Conservation (phyloP, 192 early-diverging fungal genomes). For the Coemansia pectinata region DNA sequence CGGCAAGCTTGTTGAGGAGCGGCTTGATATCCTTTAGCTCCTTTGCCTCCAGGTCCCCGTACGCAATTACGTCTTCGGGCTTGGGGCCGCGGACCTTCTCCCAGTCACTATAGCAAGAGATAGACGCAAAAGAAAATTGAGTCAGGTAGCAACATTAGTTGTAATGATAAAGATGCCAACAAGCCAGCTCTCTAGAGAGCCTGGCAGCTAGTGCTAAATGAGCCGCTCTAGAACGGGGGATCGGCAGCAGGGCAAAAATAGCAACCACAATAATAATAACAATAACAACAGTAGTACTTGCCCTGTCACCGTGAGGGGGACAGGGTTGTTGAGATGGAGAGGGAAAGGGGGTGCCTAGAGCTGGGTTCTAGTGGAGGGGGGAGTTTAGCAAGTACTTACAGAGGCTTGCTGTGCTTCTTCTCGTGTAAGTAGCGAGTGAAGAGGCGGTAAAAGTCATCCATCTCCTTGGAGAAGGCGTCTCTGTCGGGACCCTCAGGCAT, state of each 20-base stretch:
- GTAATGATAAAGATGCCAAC: background rate
- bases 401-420: constrained; percentile 56
- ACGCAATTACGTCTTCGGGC: constrained; percentile 83
- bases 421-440: constrained; percentile 87
- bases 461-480: constrained; percentile 69
- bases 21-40: constrained; percentile 48
- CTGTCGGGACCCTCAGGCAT: constrained; percentile 41
- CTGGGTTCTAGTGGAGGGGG: background rate
- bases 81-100: constrained; percentile 90
- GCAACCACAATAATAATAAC: background rate
- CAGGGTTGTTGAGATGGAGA: background rate
- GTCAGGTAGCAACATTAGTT: background rate
- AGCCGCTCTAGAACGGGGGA: background rate
- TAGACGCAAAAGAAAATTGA: background rate
- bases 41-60: constrained; percentile 65
- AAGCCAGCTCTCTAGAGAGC: background rate
- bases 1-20: constrained; percentile 88
- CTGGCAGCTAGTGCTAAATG: background rate
- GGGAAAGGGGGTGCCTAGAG: background rate
- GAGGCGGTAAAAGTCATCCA: constrained; percentile 83
- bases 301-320: background rate
- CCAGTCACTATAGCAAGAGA: constrained; percentile 80
- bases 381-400: constrained; percentile 39
- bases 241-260: constrained; percentile 2
- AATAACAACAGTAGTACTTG: background rate